phyloP scores from a whole-genome alignment of 108 stramenopile species.

The Epipyxis sp. region DNA sequence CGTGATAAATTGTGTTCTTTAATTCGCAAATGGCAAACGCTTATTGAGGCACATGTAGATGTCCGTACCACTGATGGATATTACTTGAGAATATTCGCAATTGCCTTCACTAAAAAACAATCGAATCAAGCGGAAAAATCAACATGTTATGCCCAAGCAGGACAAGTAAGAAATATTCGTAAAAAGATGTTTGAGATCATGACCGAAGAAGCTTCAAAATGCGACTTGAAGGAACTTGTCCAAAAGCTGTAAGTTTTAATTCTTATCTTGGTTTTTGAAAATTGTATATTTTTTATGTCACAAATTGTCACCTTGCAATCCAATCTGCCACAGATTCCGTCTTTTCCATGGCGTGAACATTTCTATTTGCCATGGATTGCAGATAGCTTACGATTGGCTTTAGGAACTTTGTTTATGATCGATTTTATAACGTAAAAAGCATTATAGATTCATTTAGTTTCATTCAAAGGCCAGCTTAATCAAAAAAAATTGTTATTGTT shows the following conservation, averaged over 20 bases:
- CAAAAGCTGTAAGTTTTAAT: conserved; percentile 82
- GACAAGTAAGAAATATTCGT: conserved; percentile 90
- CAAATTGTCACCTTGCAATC: conserved; percentile 8
- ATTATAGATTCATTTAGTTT: too few species aligned
- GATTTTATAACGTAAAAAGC: too few species aligned
- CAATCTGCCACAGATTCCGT: conserved; percentile 28
- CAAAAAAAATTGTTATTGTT: conserved; percentile 2
- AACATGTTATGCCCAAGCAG: conserved; percentile 95
- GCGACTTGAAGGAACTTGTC: conserved; percentile 94
- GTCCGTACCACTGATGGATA: conserved; percentile 97
- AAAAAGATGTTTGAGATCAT: conserved; percentile 94
- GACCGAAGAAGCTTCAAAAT: conserved; percentile 90
- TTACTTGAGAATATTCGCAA: conserved; percentile 95
- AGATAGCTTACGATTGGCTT: conserved; percentile 18
- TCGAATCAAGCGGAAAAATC: conserved; percentile 81
- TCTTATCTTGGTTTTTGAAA: not conserved
- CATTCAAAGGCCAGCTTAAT: too few species aligned
- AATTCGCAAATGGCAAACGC: conserved; percentile 98
- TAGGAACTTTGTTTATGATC: conserved; percentile 4
- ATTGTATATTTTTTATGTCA: not conserved
- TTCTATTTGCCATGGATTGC: conserved; percentile 17
- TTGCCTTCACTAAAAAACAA: conserved; percentile 96
- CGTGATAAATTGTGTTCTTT: conserved; percentile 98
- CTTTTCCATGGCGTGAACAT: not conserved
- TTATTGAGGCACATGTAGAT: conserved; percentile 97